These are phyloP conservation scores for Chaetomium tenue DNA, from an alignment of 495 filamentous ascomycete species.

Conservation along the genomic window DNA sequence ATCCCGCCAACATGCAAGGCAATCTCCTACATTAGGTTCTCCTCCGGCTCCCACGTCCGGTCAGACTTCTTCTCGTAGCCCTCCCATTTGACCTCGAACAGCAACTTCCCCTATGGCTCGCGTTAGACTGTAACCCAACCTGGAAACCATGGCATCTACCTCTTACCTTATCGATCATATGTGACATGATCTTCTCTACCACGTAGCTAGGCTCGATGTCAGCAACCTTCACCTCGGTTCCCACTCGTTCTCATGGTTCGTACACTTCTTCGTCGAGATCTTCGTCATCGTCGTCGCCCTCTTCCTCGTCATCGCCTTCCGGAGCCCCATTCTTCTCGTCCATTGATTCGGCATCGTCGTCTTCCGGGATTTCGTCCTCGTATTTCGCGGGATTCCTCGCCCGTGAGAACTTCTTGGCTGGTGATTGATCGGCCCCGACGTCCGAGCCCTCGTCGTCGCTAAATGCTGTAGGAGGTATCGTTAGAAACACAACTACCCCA, in stretches of 20 bases:
- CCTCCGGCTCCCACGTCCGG: constrained; percentile 61
- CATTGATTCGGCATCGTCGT: constrained; percentile 37
- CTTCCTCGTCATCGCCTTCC: constrained; percentile 41
- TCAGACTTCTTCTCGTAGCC: constrained; percentile 59
- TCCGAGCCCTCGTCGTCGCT: constrained; percentile 20
- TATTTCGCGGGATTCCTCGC: constrained; percentile 26
- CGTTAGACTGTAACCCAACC: neutral
- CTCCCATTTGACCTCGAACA: constrained; percentile 61
- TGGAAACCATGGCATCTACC: neutral
- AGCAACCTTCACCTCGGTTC: constrained; percentile 1
- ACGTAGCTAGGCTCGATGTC: constrained; percentile 44
- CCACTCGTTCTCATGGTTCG: neutral
- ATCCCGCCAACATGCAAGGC: neutral
- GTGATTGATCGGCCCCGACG: constrained; percentile 11
- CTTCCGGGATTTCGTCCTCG: constrained; percentile 20
- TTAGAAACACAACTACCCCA: neutral
- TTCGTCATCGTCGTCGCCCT: constrained; percentile 40
- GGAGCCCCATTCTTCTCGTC: constrained; percentile 36
- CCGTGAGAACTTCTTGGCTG: constrained; percentile 27
- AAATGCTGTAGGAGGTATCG: neutral
- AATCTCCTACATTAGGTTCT: constrained; percentile 51
- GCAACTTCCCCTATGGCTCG: constrained; percentile 38
- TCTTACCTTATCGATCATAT: constrained; percentile 41
- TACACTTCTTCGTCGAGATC: constrained; percentile 47
- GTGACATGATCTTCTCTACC: constrained; percentile 57